phyloP scores from a whole-genome alignment of 2,329 filamentous ascomycete species.

The Akanthomyces muscarius region DNA sequence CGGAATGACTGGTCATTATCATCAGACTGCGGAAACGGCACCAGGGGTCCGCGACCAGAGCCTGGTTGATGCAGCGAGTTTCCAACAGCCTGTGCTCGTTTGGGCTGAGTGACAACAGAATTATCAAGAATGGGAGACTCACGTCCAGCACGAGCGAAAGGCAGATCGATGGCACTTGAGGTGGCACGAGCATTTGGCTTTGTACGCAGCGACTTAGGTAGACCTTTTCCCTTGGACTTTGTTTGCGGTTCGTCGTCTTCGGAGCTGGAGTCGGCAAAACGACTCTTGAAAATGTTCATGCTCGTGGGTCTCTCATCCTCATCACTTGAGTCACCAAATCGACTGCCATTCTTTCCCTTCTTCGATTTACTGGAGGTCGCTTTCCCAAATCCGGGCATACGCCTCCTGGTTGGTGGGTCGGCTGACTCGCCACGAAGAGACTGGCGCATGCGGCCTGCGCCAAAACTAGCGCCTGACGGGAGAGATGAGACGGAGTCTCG shows the following conservation, averaged over 20 bases:
- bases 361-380: constrained; percentile 36
- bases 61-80: constrained; percentile 36
- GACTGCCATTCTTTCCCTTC: constrained; percentile 40
- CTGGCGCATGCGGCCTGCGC: constrained; percentile 37
- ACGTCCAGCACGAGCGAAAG: constrained; percentile 48
- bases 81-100: constrained; percentile 9
- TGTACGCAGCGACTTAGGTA: constrained; percentile 26
- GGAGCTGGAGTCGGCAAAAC: constrained; percentile 70
- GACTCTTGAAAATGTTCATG: constrained; percentile 44
- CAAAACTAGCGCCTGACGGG: constrained; percentile 27
- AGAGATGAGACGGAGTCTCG: constrained; percentile 38
- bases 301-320: constrained; percentile 42
- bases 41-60: constrained; percentile 38
- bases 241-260: constrained; percentile 42
- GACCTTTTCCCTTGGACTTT: constrained; percentile 11
- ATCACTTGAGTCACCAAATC: constrained; percentile 61
- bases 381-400: constrained; percentile 42
- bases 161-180: constrained; percentile 21
- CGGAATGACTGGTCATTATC: constrained; percentile 22
- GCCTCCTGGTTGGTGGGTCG: constrained; percentile 35
- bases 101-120: constrained; percentile 40
- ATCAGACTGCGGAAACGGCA: constrained; percentile 22
- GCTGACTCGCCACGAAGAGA: constrained; percentile 42
- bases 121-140: constrained; percentile 56
- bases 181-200: constrained; percentile 18